Evolutionary conservation across 371 early-diverging fungal genomes (phyloP), one percentile per base, ranked within the genome.

Genomic region (Actinomucor elegans): DNA sequence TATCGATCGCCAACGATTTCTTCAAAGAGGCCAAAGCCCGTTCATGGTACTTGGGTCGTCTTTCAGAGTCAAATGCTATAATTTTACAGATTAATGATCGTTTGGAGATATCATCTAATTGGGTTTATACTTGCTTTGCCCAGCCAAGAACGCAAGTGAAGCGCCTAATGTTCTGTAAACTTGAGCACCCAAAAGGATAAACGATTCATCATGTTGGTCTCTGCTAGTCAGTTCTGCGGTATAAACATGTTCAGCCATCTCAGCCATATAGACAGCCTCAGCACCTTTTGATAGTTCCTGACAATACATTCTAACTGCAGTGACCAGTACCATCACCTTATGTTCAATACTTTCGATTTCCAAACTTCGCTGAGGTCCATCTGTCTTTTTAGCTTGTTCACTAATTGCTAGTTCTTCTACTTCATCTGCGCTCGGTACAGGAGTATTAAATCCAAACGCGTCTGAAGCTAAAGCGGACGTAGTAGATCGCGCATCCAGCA

Each of bases 31-130:
- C 65, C 15, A 90, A 48, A 5, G 94, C 90, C 14, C 74, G 68
- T 23, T 67, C 71, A 59, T 89, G 90, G 45, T 82, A 81, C n/a
- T 71, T 64, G 4, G 82, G 78, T 9, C 94, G 86, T 12, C 70
- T 61, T 10, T 76, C 77, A 0, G 82, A 85, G 57, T 86, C 89
- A 28, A 52, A 51, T 10, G 52, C 48, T 59, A 52, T 42, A 37
- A 10, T 21, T 34, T 0, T n/a, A 36, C 2, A 44, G 4, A 26
- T 20, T n/a, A 15, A 52, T 12, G 23, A 29, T 14, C 4, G 18
- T 36, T 8, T 12, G 52, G 0, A 48, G 18, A n/a, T 36, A 20
- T 47, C 31, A 41, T 34, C 33, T 29, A 2, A 31, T 10, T 31
- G 47, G 1, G n/a, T 28, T 17, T 6, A 21, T n/a, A 7, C 69